Conservation (phyloP, 805 yeast genomes). For the Yamadazyma paraphyllophila region DNA sequence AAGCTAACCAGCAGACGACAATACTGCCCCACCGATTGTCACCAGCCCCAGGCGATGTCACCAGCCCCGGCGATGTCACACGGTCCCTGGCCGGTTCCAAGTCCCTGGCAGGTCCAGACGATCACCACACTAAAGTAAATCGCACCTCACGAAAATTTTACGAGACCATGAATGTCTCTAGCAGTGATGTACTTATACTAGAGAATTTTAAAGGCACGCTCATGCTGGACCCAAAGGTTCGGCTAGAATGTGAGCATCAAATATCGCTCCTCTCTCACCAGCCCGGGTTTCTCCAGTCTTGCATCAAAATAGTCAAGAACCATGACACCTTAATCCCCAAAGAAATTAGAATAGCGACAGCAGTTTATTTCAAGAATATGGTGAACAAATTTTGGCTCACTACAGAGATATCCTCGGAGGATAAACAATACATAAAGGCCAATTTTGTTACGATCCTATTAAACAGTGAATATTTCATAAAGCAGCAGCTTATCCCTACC, state of each 20-base stretch:
- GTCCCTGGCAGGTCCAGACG: no score
- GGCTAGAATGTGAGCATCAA: neutral
- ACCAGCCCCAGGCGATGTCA: neutral
- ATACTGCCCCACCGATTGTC: no score
- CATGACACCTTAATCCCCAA: slow-evolving; percentile 8
- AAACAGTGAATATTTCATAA: slow-evolving; percentile 26
- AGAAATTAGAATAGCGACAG: slow-evolving; percentile 66
- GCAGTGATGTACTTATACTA: neutral
- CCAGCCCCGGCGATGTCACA: no score
- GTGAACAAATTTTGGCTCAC: slow-evolving; percentile 60
- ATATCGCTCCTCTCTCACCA: neutral
- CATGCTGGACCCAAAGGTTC: slow-evolving; percentile 1
- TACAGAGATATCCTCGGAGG: slow-evolving; percentile 56
- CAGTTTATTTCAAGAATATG: slow-evolving; percentile 79
- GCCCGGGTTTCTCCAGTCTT: slow-evolving; percentile 12
- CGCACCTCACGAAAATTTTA: neutral
- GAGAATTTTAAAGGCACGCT: slow-evolving; percentile 6
- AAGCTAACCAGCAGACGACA: no score
- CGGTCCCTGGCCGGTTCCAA: no score
- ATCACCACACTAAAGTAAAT: neutral
- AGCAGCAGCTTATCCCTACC: slow-evolving; percentile 40
- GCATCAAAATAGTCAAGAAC: slow-evolving; percentile 34
- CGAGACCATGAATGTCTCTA: neutral
- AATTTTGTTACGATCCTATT: slow-evolving; percentile 66
- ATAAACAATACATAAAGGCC: slow-evolving; percentile 70